Base-by-base conservation (phyloP, 805 yeast species). In the Torulaspora quercuum region DNA sequence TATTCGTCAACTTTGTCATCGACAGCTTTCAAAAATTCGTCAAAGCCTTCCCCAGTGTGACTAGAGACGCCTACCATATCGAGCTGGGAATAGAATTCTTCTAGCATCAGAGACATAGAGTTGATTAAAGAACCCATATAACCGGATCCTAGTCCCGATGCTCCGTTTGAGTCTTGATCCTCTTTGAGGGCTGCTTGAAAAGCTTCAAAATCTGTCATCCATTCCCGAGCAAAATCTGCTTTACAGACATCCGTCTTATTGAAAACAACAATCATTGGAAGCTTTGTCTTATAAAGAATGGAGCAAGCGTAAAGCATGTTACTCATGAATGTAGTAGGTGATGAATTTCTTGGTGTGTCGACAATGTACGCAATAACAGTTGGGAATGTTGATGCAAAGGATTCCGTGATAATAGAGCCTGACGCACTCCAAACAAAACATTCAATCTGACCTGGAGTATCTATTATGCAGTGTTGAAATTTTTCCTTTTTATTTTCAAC, bases 281-380 rank as follows among this genome's bases (percentile, higher is more conserved):
- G 72, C 57, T 90, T 89, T 14, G 97, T 90, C 64, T 92, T 92
- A 68, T 92, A 92, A 30, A 92, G 71, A 33, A 92, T 90, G 6
- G 97, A 90, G 66, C 98, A 92, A 0, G 99, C 98, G 57, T 92
- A 92, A 21, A 92, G 73, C 99, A 92, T 92, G 61, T 92, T 92
- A 36, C 97, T 89, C 76, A 92, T 92, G 61, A 92, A 92, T 2
- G 99, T 92, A 0, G 96, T 84, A 27, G 98, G 98, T 2, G 94
- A 80, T 1, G 95, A 69, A 43, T 89, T 83, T 59, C 98, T 74
- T 33, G 98, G 98, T 1, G 98, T 92, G 57, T 92, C 99, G 17
- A 92, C 92, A 45, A 92, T 81, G 59, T 92, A 92, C 0, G 97
- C 97, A 45, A 92, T 77, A 17, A 92, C 86, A 0, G 98, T 92